These are phyloP conservation scores for Cucurbita maxima DNA, from an alignment of 306 rosid genomes.

Conservation along the genomic window DNA sequence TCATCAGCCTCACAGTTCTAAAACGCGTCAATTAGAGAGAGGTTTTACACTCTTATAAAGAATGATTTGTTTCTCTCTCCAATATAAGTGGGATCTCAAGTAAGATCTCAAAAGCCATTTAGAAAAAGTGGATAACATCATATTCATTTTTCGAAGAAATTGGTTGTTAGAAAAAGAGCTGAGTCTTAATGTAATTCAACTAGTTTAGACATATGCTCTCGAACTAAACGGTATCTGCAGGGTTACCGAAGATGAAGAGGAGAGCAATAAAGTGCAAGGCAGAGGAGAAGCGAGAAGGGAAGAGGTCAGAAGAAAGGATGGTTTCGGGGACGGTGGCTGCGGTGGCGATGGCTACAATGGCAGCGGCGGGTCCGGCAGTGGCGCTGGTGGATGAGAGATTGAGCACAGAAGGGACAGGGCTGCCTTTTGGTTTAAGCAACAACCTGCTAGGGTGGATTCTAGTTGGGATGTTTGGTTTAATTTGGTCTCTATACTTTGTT, in stretches of 20 bases:
- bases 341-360: constrained; percentile 39
- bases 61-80: too few species aligned
- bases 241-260: background rate
- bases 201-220: too few species aligned
- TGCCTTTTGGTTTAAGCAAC: constrained; percentile 93
- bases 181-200: background rate
- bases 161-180: background rate
- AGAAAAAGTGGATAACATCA: background rate
- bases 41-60: too few species aligned
- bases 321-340: background rate
- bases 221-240: background rate
- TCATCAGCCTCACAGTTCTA: too few species aligned
- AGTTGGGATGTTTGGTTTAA: constrained; percentile 54
- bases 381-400: constrained; percentile 88
- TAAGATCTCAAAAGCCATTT: too few species aligned
- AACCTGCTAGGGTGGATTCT: constrained; percentile 82
- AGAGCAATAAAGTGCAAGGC: constrained; percentile 4
- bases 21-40: too few species aligned
- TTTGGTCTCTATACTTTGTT: constrained; percentile 43
- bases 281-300: background rate
- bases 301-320: background rate
- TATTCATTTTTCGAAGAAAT: background rate
- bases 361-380: constrained; percentile 64
- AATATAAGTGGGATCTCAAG: too few species aligned
- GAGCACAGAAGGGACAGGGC: constrained; percentile 95